phyloP scores from a whole-genome alignment of 1,284 basidiomycete genomes.

The Porodaedalea pini region DNA sequence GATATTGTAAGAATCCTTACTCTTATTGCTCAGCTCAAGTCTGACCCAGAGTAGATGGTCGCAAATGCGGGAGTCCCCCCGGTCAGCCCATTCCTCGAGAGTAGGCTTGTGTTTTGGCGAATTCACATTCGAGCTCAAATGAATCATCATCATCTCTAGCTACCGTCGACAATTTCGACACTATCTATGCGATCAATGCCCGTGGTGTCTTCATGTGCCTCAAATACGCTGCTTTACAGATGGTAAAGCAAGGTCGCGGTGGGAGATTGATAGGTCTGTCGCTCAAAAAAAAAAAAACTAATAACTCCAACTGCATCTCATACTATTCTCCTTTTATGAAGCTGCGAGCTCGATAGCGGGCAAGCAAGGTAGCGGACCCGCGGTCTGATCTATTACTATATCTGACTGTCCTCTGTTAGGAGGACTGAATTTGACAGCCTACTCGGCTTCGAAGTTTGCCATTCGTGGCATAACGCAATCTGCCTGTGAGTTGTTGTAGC shows the following conservation, averaged over 20 bases:
- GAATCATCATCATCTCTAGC: neutral
- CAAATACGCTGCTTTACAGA: conserved; percentile 21
- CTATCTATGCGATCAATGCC: conserved; percentile 16
- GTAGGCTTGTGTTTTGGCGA: no score
- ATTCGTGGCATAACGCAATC: conserved; percentile 6
- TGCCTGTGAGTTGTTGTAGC: conserved; percentile 1
- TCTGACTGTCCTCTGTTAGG: neutral
- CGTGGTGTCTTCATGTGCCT: conserved; percentile 19
- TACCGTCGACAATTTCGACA: neutral
- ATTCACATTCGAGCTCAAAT: neutral
- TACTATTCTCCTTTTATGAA: neutral
- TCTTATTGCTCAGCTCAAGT: no score
- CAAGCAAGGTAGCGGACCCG: neutral
- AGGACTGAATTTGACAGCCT: neutral
- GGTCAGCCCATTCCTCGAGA: no score
- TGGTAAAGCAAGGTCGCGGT: conserved; percentile 19
- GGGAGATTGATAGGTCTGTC: conserved; percentile 12
- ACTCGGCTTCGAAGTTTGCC: conserved; percentile 9
- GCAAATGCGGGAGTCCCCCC: no score
- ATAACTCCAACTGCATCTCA: no score
- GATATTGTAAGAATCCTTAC: conserved; percentile 11
- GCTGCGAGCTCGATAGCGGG: conserved; percentile 9
- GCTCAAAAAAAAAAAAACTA: no score
- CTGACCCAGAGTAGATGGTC: no score
- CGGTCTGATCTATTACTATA: neutral